Evolutionary conservation across 805 yeast genomes (phyloP), one percentile per base, ranked within the genome.

Genomic region (Nakazawaea laoshanensis): DNA sequence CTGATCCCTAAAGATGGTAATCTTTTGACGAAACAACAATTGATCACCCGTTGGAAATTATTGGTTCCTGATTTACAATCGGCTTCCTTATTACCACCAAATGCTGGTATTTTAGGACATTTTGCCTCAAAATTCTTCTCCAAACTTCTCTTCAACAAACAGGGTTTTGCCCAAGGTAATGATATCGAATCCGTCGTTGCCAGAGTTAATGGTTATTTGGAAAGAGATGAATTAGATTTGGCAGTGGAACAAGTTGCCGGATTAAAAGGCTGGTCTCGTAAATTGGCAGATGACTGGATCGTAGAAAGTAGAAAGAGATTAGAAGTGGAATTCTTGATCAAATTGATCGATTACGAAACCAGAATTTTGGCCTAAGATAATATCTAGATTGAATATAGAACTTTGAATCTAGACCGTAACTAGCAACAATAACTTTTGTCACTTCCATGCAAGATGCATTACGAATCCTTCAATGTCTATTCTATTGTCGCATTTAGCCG

Each of bases 51-150:
- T 48, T 85, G 95, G 84, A 73, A 76, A 42, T 61, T 77, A 34
- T 67, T 92, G 39, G 77, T 70, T 15, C 92, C 94, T 11, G 95
- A 89, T 59, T 73, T 92, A 51, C 78, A 95, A 56, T 74, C 86
- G 19, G 88, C 94, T 6, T 77, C 96, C 4, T 62, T 92, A 46
- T 71, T 88, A 41, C 96, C 97, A 35, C 94, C 94, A 46, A 84
- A 89, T 50, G 95, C 98, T 17, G 98, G 98, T 50, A 70, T 92
- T 35, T 71, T 89, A 46, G 97, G 96, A 19, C 96, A 92, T 57
- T 55, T 87, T 27, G 70, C 94, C 5, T 88, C 97, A 12, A 65
- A 69, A 43, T 36, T 86, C 7, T 82, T 88, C 52, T 80, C 94
- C 22, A 73, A 70, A 46, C 67, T 88, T 40, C 67, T 89, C 48